These are phyloP conservation scores for Aechmea fasciata DNA, from an alignment of 176 grass and related monocot species.

Conservation along the genomic window DNA sequence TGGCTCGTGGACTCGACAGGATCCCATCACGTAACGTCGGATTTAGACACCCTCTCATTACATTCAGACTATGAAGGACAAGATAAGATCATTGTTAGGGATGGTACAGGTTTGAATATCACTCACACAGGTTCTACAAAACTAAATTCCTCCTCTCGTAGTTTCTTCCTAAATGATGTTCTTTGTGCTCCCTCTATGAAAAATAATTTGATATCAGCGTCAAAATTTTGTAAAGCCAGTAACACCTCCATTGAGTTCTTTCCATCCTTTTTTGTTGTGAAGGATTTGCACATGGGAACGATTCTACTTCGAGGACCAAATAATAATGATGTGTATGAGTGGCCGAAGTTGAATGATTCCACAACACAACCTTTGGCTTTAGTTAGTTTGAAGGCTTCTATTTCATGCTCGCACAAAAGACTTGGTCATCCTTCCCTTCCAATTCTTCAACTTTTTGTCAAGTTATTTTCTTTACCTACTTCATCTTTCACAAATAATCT, in stretches of 20 bases:
- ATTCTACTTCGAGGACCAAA: background rate
- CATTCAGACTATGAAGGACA: background rate
- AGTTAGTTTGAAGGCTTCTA: no score
- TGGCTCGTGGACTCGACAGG: background rate
- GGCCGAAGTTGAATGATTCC: no score
- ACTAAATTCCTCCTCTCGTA: background rate
- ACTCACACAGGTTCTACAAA: background rate
- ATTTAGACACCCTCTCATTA: background rate
- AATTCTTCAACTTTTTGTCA: no score
- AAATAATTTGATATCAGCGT: background rate
- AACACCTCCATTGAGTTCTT: background rate
- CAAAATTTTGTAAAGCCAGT: background rate
- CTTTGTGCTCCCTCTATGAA: background rate
- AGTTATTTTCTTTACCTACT: no score
- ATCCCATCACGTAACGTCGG: background rate
- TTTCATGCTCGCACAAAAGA: no score
- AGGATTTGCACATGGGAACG: background rate
- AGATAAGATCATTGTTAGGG: background rate
- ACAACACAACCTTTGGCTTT: no score
- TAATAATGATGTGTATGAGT: constrained; percentile 1
- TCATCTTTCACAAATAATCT: no score
- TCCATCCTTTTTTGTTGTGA: constrained; percentile 1
- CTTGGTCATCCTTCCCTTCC: no score
- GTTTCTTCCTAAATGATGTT: background rate
- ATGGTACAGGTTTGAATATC: constrained; percentile 7